phyloP scores from a whole-genome alignment of 257 asterid species.

The Echium plantagineum region DNA sequence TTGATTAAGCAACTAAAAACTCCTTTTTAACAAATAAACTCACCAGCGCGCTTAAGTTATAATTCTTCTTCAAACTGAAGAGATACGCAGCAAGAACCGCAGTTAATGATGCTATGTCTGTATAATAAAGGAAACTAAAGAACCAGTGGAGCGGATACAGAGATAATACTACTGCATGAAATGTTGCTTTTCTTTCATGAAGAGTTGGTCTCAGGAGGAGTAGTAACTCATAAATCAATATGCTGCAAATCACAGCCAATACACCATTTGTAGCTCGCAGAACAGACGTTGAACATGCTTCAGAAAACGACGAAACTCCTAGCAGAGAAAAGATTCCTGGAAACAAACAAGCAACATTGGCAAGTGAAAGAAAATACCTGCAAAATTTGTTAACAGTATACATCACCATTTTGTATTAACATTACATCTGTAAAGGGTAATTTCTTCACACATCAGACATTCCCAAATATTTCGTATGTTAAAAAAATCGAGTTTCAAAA shows the following conservation, averaged over 20 bases:
- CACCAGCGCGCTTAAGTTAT: constrained; percentile 75
- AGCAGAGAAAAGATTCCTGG: constrained; percentile 48
- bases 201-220: constrained; percentile 57
- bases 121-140: constrained; percentile 76
- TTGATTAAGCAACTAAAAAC: no score
- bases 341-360: constrained; percentile 84
- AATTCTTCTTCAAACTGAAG: constrained; percentile 52
- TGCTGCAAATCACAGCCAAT: constrained; percentile 62
- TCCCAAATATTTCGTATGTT: background rate
- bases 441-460: background rate
- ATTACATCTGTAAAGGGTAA: background rate
- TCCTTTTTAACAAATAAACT: constrained; percentile 6
- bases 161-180: constrained; percentile 52
- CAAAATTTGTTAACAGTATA: constrained; percentile 29
- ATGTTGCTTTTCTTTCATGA: constrained; percentile 59
- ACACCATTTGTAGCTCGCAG: constrained; percentile 68
- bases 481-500: background rate
- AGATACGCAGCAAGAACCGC: constrained; percentile 83
- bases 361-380: constrained; percentile 96
- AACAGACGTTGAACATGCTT: constrained; percentile 57
- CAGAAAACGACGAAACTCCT: constrained; percentile 41
- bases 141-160: constrained; percentile 96
- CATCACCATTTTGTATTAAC: constrained; percentile 23
- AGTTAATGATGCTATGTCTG: constrained; percentile 86
- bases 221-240: constrained; percentile 57